Base-by-base conservation (phyloP, 176 grass and related monocot genomes). In the Triticum urartu region DNA sequence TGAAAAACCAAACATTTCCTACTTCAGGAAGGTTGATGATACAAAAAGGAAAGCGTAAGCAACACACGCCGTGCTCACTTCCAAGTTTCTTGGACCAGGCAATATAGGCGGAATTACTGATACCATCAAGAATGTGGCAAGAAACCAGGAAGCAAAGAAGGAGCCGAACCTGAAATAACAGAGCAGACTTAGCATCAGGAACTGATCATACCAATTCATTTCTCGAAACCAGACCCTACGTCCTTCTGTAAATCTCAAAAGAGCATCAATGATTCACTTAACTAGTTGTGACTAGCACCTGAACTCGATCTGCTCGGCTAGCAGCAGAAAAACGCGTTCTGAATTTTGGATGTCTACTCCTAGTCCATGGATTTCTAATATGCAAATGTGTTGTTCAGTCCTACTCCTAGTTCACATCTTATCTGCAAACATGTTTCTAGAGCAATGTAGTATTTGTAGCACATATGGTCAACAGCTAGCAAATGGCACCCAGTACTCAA, bases 121-220 rank as follows among this genome's bases (percentile, higher is more conserved):
- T 35, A 98, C 94, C 96, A 98, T 94, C 89, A 95, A 89, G 88
- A 96, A 99, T 54, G 97, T 98, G 50, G 88, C 92, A 58, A 96
- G 68, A 36, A 95, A 72, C 94, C 97, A 98, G 64, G 97, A 95
- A 91, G 71, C 88, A 87, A 96, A 92, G 88, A 95, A 98, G 69
- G 92, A 85, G 33, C 88, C 94, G 35, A 94, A 61, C 94, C 97
- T 98, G 87, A 82, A 89, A 77, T 5, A 72, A 67, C 59, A 84
- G 21, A 85, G 6, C 63, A 87, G 76, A 68, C 42, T 81, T 22
- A 88, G 69, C 38, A 66, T 81, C 52, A 64, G 69, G 28, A 83
- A 80, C 4, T 17, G 18, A 21, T 38, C 79, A 77, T 13, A 56
- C 35, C n/a, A 7, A 81, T 66, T 17, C 38, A 75, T 67, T 77